Percentiles rank a stretch among this genome's conserved stretches.
These are phyloP conservation scores for Moelleriella libera DNA, from an alignment of 2,329 filamentous ascomycete species.

Conservation along the genomic window DNA sequence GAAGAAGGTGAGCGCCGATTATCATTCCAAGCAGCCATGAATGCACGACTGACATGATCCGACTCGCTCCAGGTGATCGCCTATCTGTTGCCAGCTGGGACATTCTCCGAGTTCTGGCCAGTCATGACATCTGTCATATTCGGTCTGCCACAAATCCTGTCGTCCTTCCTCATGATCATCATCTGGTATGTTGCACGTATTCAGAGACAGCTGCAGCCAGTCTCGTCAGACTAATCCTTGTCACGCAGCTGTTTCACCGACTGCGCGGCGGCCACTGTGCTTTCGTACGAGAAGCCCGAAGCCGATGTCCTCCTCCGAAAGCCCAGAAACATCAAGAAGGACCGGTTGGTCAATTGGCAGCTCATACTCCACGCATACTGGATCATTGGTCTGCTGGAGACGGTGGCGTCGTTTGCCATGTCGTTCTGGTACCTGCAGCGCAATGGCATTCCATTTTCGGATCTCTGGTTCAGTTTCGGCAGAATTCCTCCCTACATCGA, in stretches of 20 bases:
- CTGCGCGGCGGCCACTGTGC: constrained; percentile 54
- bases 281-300: constrained; percentile 67
- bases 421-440: constrained; percentile 51
- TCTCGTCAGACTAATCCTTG: no score
- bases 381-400: constrained; percentile 52
- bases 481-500: constrained; percentile 32
- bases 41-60: not conserved
- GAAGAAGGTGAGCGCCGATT: constrained; percentile 57
- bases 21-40: constrained; percentile 14
- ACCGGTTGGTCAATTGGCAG: constrained; percentile 59
- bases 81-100: constrained; percentile 61
- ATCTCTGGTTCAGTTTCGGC: constrained; percentile 57
- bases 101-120: constrained; percentile 65
- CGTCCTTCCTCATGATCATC: constrained; percentile 59
- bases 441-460: constrained; percentile 48
- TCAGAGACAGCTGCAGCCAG: no score
- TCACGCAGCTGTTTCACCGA: constrained; percentile 55
- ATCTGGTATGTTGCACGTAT: constrained; percentile 31
- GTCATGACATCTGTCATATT: constrained; percentile 61
- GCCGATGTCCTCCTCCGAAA: constrained; percentile 57
- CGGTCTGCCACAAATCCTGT: constrained; percentile 59
- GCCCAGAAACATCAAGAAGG: constrained; percentile 53
- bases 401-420: constrained; percentile 46
- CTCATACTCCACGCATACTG: constrained; percentile 62
- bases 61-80: constrained; percentile 25